Evolutionary conservation across 768 basidiomycete species (phyloP).

Genomic region (Boletus rubescentipes): DNA sequence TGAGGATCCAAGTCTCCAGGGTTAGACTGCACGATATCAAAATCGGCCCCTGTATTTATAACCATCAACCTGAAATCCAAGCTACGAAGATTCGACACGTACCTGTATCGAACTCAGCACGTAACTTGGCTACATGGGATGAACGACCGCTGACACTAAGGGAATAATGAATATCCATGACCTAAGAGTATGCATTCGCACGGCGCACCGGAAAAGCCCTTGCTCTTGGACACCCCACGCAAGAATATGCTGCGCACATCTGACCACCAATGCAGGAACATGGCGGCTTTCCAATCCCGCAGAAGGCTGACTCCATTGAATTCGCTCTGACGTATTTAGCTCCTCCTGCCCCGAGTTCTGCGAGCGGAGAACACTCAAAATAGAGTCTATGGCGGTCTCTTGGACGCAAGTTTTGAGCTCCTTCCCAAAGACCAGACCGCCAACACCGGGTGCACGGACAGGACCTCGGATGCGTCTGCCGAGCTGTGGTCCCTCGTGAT

Average conservation of each 20-base stretch:
- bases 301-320: conserved; percentile 20
- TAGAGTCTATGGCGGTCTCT: conserved; percentile 52
- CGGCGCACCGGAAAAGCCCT: conserved; percentile 75
- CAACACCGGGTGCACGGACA: conserved; percentile 36
- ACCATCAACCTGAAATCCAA: conserved; percentile 4
- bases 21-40: conserved; percentile 71
- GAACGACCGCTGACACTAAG: conserved; percentile 78
- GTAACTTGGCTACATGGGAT: conserved; percentile 72
- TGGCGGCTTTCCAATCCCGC: conserved; percentile 45
- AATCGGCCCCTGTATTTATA: conserved; percentile 68
- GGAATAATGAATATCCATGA: conserved; percentile 8
- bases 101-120: conserved; percentile 82
- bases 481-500: conserved; percentile 50
- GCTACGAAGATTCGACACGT: conserved; percentile 18
- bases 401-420: conserved; percentile 53
- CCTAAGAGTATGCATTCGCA: background rate
- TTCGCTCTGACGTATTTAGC: background rate
- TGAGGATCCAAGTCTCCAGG: conserved; percentile 93
- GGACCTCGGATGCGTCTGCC: conserved; percentile 61
- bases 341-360: conserved; percentile 4
- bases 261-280: conserved; percentile 74
- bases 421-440: conserved; percentile 67
- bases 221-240: conserved; percentile 86
- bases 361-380: conserved; percentile 4
- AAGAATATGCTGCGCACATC: conserved; percentile 81